A percentile compares a stretch with the other conserved stretches of the same genome.
phyloP scores from a whole-genome alignment of 345 rosid genomes.

The Excoecaria cochinchinensis region DNA sequence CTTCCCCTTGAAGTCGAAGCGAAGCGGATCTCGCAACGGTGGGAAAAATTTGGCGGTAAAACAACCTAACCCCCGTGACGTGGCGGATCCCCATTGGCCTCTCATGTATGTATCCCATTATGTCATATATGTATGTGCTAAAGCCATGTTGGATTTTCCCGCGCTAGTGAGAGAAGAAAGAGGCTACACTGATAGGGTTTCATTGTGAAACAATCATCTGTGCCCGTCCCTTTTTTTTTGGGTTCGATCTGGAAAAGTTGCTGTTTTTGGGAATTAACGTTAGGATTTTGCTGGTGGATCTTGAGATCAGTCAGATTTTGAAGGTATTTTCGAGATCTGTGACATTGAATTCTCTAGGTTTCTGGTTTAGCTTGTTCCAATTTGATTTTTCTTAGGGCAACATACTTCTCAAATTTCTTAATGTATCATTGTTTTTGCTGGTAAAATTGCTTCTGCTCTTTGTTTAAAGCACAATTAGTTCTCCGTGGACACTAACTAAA shows the following conservation, averaged over 20 bases:
- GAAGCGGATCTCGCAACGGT: constrained; percentile 32
- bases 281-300: constrained; percentile 15
- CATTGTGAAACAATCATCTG: not conserved
- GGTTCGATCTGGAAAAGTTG: not conserved
- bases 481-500: too few relatives aligned
- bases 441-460: not conserved
- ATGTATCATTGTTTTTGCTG: not conserved
- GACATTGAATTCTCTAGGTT: not conserved
- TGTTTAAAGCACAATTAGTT: not conserved
- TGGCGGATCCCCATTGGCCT: constrained; percentile 16
- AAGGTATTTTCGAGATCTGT: constrained; percentile 11
- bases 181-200: constrained; percentile 28
- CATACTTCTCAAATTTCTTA: not conserved
- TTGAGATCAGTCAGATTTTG: constrained; percentile 8
- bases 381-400: not conserved
- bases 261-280: not conserved
- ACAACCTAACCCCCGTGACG: constrained; percentile 7
- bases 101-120: not conserved
- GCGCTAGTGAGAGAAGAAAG: constrained; percentile 30
- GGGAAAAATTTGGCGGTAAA: constrained; percentile 44
- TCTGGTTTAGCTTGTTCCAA: not conserved
- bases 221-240: not conserved
- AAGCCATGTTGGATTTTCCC: constrained; percentile 38
- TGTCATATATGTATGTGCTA: constrained; percentile 9
- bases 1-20: constrained; percentile 17